Conservation (phyloP, 169 alveolate genomes). For the Perkinsus olseni region DNA sequence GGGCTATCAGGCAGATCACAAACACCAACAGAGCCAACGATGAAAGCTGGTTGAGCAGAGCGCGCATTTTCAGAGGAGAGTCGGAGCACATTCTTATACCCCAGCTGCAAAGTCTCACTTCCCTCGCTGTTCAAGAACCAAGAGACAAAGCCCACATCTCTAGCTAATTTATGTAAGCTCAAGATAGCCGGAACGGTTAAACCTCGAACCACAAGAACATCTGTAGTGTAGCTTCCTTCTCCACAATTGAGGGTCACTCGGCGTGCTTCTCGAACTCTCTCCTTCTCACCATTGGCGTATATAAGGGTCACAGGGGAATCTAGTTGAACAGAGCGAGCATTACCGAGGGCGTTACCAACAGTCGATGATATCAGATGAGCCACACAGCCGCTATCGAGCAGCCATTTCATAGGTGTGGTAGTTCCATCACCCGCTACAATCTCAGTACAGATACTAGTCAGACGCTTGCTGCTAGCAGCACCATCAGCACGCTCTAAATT, state of each 20-base stretch:
- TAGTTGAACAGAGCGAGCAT: not conserved
- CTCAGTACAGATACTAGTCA: not conserved
- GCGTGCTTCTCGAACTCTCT: not conserved
- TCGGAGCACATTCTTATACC: not conserved
- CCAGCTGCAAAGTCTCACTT: not conserved
- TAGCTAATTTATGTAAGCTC: not conserved
- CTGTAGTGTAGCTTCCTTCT: not conserved
- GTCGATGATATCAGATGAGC: not conserved
- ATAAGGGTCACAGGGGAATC: not conserved
- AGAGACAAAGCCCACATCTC: not conserved
- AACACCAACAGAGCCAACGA: not conserved
- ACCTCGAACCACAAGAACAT: not conserved
- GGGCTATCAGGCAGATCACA: not conserved
- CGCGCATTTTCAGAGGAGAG: not conserved
- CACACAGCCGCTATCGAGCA: not conserved
- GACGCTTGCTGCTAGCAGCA: not conserved
- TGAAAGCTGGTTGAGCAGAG: too few species aligned
- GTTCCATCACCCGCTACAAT: not conserved
- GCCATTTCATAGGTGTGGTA: not conserved
- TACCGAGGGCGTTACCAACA: not conserved
- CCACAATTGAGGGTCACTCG: not conserved
- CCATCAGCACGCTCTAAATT: not conserved
- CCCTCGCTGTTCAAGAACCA: not conserved
- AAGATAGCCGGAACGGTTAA: not conserved
- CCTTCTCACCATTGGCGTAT: not conserved